phyloP scores from a whole-genome alignment of 2,329 filamentous ascomycete species.

The Fusarium illudens region DNA sequence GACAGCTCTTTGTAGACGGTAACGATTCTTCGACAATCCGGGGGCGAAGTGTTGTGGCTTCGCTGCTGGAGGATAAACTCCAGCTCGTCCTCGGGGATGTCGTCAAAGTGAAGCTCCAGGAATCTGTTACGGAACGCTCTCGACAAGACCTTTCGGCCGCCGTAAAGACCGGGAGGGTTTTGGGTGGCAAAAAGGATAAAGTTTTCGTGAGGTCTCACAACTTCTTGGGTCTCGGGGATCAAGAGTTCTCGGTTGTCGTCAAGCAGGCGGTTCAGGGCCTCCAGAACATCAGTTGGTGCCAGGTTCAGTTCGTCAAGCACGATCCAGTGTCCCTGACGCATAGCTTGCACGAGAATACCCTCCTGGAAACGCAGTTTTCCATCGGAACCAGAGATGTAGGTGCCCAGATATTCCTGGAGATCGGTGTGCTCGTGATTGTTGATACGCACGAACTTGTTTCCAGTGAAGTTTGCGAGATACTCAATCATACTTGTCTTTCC shows the following conservation, averaged over 20 bases:
- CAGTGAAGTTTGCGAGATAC: constrained; percentile 94
- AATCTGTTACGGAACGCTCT: constrained; percentile 97
- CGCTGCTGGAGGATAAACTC: constrained; percentile 90
- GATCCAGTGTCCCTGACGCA: constrained; percentile 96
- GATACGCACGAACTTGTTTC: constrained; percentile 97
- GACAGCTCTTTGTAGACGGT: constrained; percentile 94
- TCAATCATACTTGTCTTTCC: constrained; percentile 99
- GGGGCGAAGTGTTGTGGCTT: constrained; percentile 85
- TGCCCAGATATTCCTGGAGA: constrained; percentile 95
- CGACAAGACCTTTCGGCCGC: constrained; percentile 91
- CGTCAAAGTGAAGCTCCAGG: constrained; percentile 95
- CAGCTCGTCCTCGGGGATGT: constrained; percentile 94
- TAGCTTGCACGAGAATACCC: constrained; percentile 88
- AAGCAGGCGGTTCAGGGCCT: constrained; percentile 92
- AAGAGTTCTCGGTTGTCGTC: constrained; percentile 97
- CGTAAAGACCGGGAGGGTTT: constrained; percentile 94
- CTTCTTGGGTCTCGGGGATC: constrained; percentile 95
- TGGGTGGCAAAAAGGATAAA: constrained; percentile 99
- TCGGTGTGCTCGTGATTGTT: constrained; percentile 99
- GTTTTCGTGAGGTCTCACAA: constrained; percentile 89
- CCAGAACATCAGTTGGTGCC: constrained; percentile 94
- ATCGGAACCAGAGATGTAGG: constrained; percentile 86
- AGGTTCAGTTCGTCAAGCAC: constrained; percentile 97
- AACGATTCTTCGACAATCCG: constrained; percentile 91
- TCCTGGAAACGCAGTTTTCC: constrained; percentile 92